These are phyloP conservation scores for Stropharia rugosoannulata DNA, from an alignment of 768 basidiomycete genomes.

Conservation along the genomic window DNA sequence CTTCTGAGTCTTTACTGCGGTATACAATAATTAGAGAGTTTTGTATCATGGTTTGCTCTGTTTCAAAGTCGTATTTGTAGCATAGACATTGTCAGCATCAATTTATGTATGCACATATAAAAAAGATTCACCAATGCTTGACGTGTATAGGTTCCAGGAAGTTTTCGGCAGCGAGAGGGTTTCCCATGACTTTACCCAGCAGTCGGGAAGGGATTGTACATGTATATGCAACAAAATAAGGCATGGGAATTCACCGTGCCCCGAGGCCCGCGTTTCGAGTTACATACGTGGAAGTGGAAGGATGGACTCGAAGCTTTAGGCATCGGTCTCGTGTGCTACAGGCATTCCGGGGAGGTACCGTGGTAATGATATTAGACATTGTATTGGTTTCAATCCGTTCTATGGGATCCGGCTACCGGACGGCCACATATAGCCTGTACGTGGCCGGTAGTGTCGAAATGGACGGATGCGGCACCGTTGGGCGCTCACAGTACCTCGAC, in stretches of 20 bases:
- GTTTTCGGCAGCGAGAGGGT: too few species aligned
- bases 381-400: not conserved
- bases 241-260: not conserved
- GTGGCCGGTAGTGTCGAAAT: conserved; percentile 1
- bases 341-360: conserved; percentile 5
- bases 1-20: too few species aligned
- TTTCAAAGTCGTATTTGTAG: too few species aligned
- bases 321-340: not conserved
- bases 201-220: too few species aligned
- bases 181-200: too few species aligned
- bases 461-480: not conserved
- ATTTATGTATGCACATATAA: too few species aligned
- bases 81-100: too few species aligned
- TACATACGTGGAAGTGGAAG: not conserved
- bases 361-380: conserved; percentile 14
- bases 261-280: not conserved
- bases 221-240: not conserved
- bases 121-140: too few species aligned
- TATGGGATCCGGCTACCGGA: conserved; percentile 1
- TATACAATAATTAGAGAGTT: too few species aligned
- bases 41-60: too few species aligned
- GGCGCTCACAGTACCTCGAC: not conserved
- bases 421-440: conserved; percentile 2
- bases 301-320: not conserved
- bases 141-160: too few species aligned